Conservation (phyloP, 2,329 filamentous ascomycete species). For the Torrubiella hemipterigena region DNA sequence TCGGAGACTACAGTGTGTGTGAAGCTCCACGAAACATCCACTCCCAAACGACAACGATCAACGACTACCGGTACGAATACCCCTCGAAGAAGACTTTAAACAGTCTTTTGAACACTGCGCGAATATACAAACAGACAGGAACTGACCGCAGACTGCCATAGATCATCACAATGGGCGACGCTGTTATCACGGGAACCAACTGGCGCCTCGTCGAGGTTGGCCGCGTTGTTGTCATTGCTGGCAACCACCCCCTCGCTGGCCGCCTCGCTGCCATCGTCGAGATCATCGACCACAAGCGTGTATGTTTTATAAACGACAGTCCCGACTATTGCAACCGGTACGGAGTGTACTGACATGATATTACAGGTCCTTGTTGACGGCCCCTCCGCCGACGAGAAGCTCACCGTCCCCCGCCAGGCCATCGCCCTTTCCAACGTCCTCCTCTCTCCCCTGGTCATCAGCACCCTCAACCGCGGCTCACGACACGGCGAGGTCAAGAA, state of each 20-base stretch:
- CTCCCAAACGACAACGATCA: constrained; percentile 5
- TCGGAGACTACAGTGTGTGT: constrained; percentile 23
- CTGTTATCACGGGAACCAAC: constrained; percentile 67
- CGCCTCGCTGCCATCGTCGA: constrained; percentile 91
- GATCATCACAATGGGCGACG: constrained; percentile 69
- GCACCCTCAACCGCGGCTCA: constrained; percentile 73
- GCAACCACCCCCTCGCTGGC: constrained; percentile 65
- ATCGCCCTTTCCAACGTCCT: constrained; percentile 71
- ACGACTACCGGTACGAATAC: constrained; percentile 9
- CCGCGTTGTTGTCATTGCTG: constrained; percentile 86
- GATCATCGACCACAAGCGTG: constrained; percentile 99
- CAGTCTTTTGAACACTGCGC: constrained; percentile 3
- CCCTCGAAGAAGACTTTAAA: constrained; percentile 3
- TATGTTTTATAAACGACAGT: constrained; percentile 45
- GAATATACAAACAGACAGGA: constrained; percentile 9
- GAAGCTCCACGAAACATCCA: constrained; percentile 11
- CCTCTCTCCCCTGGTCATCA: constrained; percentile 80
- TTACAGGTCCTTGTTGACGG: constrained; percentile 88
- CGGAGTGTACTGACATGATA: constrained; percentile 9
- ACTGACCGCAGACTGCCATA: constrained; percentile 20
- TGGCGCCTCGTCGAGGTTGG: constrained; percentile 98
- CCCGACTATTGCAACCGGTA: constrained; percentile 1
- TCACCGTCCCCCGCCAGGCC: constrained; percentile 77
- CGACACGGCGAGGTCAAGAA: constrained; percentile 75
- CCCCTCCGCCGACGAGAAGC: constrained; percentile 68